These are phyloP conservation scores for Chytridiales sp. DNA, from an alignment of 371 early-diverging fungal genomes.

Conservation along the genomic window DNA sequence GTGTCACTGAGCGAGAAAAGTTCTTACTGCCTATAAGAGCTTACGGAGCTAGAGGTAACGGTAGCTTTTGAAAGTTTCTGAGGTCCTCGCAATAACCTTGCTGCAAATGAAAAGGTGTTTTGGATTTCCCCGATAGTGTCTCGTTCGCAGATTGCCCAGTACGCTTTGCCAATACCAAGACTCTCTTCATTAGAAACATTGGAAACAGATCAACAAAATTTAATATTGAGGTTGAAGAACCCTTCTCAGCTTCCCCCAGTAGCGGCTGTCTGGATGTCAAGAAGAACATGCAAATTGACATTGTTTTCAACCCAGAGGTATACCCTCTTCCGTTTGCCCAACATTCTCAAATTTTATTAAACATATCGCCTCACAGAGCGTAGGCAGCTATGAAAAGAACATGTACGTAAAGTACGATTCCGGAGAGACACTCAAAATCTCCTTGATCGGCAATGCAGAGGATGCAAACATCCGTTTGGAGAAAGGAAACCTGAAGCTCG, in stretches of 20 bases:
- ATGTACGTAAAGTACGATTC: slow-evolving; percentile 44
- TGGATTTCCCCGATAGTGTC: slow-evolving; percentile 56
- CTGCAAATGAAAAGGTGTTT: slow-evolving; percentile 32
- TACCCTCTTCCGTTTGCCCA: neutral
- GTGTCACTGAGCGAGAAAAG: slow-evolving; percentile 56
- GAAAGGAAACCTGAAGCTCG: slow-evolving; percentile 39
- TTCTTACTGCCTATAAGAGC: slow-evolving; percentile 56
- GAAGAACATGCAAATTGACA: slow-evolving; percentile 46
- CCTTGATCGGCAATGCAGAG: slow-evolving; percentile 41
- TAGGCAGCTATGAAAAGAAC: slow-evolving; percentile 35
- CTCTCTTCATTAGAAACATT: slow-evolving; percentile 52
- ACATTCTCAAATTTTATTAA: neutral
- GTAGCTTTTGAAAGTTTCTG: neutral
- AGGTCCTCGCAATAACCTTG: neutral
- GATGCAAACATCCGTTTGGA: slow-evolving; percentile 50
- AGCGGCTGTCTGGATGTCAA: slow-evolving; percentile 35
- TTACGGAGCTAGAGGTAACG: slow-evolving; percentile 48
- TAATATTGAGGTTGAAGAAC: slow-evolving; percentile 24
- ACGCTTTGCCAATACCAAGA: slow-evolving; percentile 29
- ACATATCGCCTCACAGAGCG: slow-evolving; percentile 20
- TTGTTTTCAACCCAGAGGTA: slow-evolving; percentile 34
- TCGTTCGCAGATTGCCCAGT: slow-evolving; percentile 48
- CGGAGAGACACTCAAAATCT: slow-evolving; percentile 39
- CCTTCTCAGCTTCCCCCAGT: slow-evolving; percentile 40
- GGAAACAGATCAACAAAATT: slow-evolving; percentile 48